Conservation (phyloP, 305 asterid species). For the Solanum hybrid region DNA sequence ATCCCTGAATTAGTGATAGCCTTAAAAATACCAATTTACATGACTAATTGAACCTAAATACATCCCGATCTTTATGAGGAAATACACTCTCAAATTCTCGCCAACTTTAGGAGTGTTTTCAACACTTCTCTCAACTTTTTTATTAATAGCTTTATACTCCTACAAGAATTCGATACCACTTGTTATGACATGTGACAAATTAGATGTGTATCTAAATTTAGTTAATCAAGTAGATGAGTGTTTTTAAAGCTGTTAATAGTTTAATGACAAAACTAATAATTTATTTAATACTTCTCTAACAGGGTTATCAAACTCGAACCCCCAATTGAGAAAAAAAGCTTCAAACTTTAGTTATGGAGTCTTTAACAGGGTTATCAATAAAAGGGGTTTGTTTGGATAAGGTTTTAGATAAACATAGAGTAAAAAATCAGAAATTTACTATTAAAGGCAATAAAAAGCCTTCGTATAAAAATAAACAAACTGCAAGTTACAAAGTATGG, state of each 20-base stretch:
- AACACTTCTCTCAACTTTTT: too few species aligned
- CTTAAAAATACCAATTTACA: not conserved
- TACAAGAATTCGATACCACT: not conserved
- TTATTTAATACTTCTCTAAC: not conserved
- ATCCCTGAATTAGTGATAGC: not conserved
- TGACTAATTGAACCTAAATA: not conserved
- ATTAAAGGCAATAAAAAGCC: not conserved
- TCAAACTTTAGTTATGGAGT: conserved; percentile 25
- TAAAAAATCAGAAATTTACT: conserved; percentile 13
- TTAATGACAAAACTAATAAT: too few species aligned
- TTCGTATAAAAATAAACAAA: not conserved
- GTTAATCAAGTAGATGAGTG: too few species aligned
- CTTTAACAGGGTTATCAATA: conserved; percentile 29
- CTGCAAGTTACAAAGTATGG: not conserved
- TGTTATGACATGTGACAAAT: not conserved
- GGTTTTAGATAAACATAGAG: not conserved
- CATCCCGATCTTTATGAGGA: not conserved
- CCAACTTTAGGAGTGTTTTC: too few species aligned
- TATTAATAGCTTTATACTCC: not conserved
- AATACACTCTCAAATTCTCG: not conserved
- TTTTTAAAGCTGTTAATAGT: too few species aligned
- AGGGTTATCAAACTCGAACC: not conserved
- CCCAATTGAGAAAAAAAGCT: not conserved
- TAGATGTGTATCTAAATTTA: too few species aligned
- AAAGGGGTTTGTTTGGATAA: conserved; percentile 21